Evolutionary conservation across 306 rosid species (phyloP), one percentile per base, ranked within the genome.

Genomic region (Styphnolobium japonicum): DNA sequence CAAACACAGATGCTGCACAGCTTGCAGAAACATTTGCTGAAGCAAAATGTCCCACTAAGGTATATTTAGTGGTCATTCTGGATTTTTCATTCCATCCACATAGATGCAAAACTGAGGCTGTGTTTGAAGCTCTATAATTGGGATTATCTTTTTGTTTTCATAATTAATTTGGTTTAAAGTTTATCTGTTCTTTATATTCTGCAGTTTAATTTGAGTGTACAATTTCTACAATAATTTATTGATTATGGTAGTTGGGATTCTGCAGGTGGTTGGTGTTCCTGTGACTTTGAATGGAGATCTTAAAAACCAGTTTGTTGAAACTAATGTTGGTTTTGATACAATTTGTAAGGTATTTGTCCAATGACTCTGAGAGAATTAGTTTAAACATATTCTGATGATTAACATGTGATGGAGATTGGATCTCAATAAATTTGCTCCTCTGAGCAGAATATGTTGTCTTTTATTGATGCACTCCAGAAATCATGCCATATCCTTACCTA

Each of bases 1-100:
- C 98, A 62, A 93, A 93, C 87, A 88, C 99, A 0, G 99, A 95
- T 85, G 99, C 99, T 61, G 99, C 99, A 15, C 99, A 95, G 88
- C 98, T 95, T 75, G 97, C 99, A 16, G 99, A 95, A 85, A 95
- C 99, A 73, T 95, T 95, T 85, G 94, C 96, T 29, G 93, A 75
- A 71, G 94, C 96, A 60, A 93, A 95, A 75, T 95, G 99, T 78
- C 80, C 84, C 58, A 95, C 99, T 12, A 95, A 95, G 98, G 99
- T 95, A 71, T 46, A 42, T 51, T 51, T 43, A 29, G 0, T 45
- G 9, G 48, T 31, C n/a, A 5, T 31, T 80, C 7, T 67, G 27
- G 37, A 48, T 45, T 37, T 53, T 18, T 75, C 19, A 31, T 75
- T 51, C 67, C 37, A 10, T 85, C 14, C 19, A 22, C 67, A 25